Percentiles rank a stretch among this genome's conserved stretches.
These are phyloP conservation scores for Rosa rugosa DNA, from an alignment of 306 rosid genomes.

Conservation along the genomic window DNA sequence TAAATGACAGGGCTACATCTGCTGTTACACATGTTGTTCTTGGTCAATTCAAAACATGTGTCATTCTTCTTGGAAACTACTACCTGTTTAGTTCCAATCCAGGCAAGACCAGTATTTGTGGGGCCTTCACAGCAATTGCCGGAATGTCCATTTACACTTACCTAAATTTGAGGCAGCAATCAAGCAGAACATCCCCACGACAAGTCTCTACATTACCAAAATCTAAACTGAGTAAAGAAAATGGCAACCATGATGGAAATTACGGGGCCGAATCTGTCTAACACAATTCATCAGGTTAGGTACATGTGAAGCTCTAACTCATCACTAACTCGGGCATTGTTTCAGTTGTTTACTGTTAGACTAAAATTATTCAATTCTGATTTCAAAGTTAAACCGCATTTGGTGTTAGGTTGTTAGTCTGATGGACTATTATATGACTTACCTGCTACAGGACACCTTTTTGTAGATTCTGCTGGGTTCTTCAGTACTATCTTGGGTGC, in stretches of 20 bases:
- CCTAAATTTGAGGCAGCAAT: constrained; percentile 64
- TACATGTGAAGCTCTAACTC: constrained; percentile 22
- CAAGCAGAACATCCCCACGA: constrained; percentile 52
- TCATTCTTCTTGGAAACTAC: constrained; percentile 84
- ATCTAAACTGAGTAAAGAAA: constrained; percentile 80
- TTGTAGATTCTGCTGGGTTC: constrained; percentile 17
- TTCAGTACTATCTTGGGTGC: constrained; percentile 1
- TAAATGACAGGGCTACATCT: constrained; percentile 78
- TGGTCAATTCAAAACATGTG: constrained; percentile 95
- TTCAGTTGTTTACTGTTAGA: constrained; percentile 14
- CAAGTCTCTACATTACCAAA: constrained; percentile 61
- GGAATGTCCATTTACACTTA: constrained; percentile 88
- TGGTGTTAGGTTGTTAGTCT: constrained; percentile 3
- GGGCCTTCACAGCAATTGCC: constrained; percentile 81
- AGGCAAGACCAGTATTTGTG: constrained; percentile 70
- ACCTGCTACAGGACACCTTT: constrained; percentile 3
- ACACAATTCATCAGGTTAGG: constrained; percentile 14
- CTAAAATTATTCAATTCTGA: not conserved
- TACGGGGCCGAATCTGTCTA: constrained; percentile 73
- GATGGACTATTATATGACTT: not conserved
- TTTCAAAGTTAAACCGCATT: not conserved
- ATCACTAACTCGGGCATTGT: constrained; percentile 20
- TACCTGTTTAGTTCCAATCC: constrained; percentile 84
- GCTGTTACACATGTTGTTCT: constrained; percentile 91
- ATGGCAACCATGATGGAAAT: constrained; percentile 59